Evolutionary conservation across 148 eudicot genomes (phyloP), one percentile per base, ranked within the genome.

Genomic region (Linanthus parryae): DNA sequence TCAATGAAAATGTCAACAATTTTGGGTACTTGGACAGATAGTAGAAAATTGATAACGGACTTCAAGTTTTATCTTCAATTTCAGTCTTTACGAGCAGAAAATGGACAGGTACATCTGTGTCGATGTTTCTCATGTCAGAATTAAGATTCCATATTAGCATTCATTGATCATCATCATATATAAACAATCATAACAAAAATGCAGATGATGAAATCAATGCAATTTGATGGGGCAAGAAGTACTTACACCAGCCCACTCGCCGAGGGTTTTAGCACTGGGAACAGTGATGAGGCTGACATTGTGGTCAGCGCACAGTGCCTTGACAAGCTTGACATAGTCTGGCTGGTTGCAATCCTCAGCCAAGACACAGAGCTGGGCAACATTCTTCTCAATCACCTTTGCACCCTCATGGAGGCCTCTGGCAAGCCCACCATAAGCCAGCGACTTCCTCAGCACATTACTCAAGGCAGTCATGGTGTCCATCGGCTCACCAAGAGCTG

Each of bases 221-320:
- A n/a, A n/a, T n/a, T n/a, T n/a, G n/a, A n/a, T n/a, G n/a, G n/a
- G n/a, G n/a, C n/a, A n/a, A n/a, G n/a, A n/a, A n/a, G n/a, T n/a
- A 65, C 72, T 46, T 57, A 74, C 79, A 26, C 75, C 79, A 53
- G 65, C 59, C 79, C 74, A 64, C 55, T 73, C 78, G 33, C 78
- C 71, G 25, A 73, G 73, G 44, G 62, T 70, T 54, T 74, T 74
- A 17, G 74, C 65, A 48, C 64, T 64, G 2, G 71, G 64, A 22
- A 74, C 72, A 8, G 61, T 26, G 8, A 74, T 61, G 61, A 69
- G 65, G 69, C 54, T 52, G 10, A 74, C 75, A 48, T 74, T 74
- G 47, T 70, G 65, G 13, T 74, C 75, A 19, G 65, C 57, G 61
- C 79, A 74, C 35, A 65, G 62, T 10, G 68, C 71, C 37, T 73